Percentiles rank a stretch among this genome's conserved stretches.
Evolutionary conservation across 331 rosid species (phyloP).

Genomic region (Cydonia oblonga): DNA sequence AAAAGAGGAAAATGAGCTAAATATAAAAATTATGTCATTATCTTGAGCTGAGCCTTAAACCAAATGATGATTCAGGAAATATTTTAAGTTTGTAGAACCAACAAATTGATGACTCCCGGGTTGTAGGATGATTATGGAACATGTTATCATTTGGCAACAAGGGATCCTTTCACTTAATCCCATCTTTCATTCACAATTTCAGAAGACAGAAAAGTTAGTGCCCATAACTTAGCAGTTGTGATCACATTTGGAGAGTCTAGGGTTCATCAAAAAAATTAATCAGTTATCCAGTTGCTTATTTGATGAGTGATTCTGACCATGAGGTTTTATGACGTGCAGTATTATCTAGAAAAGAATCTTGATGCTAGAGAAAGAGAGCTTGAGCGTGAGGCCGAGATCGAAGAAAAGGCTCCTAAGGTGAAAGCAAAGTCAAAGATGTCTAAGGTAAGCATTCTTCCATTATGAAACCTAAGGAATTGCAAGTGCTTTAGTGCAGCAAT

Average conservation of each 20-base stretch:
- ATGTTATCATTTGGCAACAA: neutral
- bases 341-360: slow-evolving; percentile 87
- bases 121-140: neutral
- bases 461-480: neutral
- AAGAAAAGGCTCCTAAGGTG: slow-evolving; percentile 82
- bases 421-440: slow-evolving; percentile 99
- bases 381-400: slow-evolving; percentile 88
- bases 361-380: slow-evolving; percentile 76
- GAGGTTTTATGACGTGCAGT: slow-evolving; percentile 33
- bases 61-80: neutral
- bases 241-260: too few relatives aligned
- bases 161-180: neutral
- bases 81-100: neutral
- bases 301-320: slow-evolving; percentile 6
- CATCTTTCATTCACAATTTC: neutral
- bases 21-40: neutral
- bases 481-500: neutral
- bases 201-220: neutral
- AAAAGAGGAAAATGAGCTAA: neutral
- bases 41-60: neutral
- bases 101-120: neutral
- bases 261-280: too few relatives aligned
- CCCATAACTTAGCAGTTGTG: too few relatives aligned
- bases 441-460: slow-evolving; percentile 36
- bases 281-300: too few relatives aligned